Evolutionary conservation across 768 basidiomycete genomes (phyloP).

Genomic region (Exidia glandulosa): DNA sequence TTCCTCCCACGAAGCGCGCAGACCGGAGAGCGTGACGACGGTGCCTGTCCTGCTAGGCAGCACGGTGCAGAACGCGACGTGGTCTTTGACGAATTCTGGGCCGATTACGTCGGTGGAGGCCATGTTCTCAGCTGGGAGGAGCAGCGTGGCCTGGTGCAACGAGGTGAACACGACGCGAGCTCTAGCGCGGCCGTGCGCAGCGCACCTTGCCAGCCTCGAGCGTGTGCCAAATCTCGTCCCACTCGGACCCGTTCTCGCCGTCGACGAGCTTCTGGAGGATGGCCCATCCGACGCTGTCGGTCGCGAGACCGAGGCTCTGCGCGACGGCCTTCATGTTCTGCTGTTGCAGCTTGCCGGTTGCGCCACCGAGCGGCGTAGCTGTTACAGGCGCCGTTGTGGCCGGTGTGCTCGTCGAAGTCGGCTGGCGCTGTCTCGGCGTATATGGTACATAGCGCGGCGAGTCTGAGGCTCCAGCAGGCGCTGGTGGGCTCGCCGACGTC

Average conservation of each 20-base stretch:
- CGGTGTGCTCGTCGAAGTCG: slow-evolving; percentile 32
- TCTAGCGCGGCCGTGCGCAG: slow-evolving; percentile 4
- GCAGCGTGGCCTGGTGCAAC: slow-evolving; percentile 52
- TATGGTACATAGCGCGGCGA: slow-evolving; percentile 60
- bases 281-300: slow-evolving; percentile 58
- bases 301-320: slow-evolving; percentile 56
- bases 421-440: slow-evolving; percentile 57
- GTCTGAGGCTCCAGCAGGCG: slow-evolving; percentile 12
- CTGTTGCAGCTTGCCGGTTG: slow-evolving; percentile 56
- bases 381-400: slow-evolving; percentile 34
- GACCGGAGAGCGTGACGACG: slow-evolving; percentile 71
- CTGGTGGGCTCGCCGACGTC: slow-evolving; percentile 19
- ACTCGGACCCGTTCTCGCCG: slow-evolving; percentile 38
- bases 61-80: slow-evolving; percentile 55
- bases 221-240: slow-evolving; percentile 58
- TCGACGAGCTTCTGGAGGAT: slow-evolving; percentile 62
- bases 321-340: slow-evolving; percentile 65
- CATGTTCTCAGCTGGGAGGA: slow-evolving; percentile 60
- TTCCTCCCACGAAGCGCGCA: slow-evolving; percentile 61
- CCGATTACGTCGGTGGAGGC: slow-evolving; percentile 47
- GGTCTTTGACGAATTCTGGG: slow-evolving; percentile 71
- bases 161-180: background rate
- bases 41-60: slow-evolving; percentile 30
- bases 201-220: slow-evolving; percentile 58
- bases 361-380: slow-evolving; percentile 41